Conservation (phyloP, 805 yeast species). For the Cyberlindnera euphorbiiphila region DNA sequence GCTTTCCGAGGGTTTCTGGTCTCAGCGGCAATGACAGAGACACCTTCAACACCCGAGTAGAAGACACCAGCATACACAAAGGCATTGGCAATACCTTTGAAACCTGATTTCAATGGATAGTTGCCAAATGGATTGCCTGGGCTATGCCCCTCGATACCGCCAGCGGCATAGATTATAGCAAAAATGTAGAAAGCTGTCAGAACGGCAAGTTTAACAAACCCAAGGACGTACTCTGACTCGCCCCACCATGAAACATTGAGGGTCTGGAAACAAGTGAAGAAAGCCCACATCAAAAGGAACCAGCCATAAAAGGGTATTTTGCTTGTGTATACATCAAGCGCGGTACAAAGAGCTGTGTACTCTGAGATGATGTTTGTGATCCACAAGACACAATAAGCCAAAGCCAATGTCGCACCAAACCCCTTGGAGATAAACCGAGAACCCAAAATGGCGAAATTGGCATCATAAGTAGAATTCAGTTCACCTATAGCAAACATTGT, state of each 20-base stretch:
- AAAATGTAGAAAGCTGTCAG: slow-evolving; percentile 49
- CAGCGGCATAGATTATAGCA: slow-evolving; percentile 43
- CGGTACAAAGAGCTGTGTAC: slow-evolving; percentile 49
- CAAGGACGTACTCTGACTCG: slow-evolving; percentile 52
- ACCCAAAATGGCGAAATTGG: slow-evolving; percentile 50
- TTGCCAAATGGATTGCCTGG: slow-evolving; percentile 35
- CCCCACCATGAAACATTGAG: slow-evolving; percentile 53
- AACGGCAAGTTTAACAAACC: slow-evolving; percentile 45
- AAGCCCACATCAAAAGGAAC: slow-evolving; percentile 48
- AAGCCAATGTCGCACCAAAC: slow-evolving; percentile 53
- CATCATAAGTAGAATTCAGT: slow-evolving; percentile 48
- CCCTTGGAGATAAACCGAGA: slow-evolving; percentile 50
- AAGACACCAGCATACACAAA: slow-evolving; percentile 71
- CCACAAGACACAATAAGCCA: slow-evolving; percentile 54
- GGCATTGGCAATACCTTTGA: slow-evolving; percentile 55
- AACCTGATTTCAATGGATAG: slow-evolving; percentile 40
- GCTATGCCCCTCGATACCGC: slow-evolving; percentile 34
- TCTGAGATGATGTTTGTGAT: slow-evolving; percentile 51
- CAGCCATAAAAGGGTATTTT: slow-evolving; percentile 53
- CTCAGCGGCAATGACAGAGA: slow-evolving; percentile 76
- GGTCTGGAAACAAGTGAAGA: slow-evolving; percentile 47
- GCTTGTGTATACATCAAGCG: slow-evolving; percentile 47
- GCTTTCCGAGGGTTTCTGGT: slow-evolving; percentile 63
- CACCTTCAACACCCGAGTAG: slow-evolving; percentile 73
- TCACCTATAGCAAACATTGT: slow-evolving; percentile 58